phyloP scores from a whole-genome alignment of 768 basidiomycete genomes.

The Serendipita sp. region DNA sequence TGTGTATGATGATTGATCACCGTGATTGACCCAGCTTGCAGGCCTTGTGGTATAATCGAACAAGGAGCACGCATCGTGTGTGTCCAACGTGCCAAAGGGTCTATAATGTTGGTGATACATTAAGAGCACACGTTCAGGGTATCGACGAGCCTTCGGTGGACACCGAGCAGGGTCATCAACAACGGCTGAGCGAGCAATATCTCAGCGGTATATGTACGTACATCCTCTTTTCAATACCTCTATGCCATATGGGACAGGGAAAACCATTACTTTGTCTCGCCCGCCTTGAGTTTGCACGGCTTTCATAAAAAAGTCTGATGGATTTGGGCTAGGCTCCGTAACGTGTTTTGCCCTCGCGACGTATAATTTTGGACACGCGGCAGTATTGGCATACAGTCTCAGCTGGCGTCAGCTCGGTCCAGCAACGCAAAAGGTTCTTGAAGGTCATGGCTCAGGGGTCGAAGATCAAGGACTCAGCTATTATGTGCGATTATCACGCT shows the following conservation, averaged over 20 bases:
- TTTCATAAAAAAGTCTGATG: no score
- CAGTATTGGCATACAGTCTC: background rate
- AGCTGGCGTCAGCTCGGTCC: background rate
- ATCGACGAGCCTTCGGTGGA: conserved; percentile 16
- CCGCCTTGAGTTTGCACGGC: no score
- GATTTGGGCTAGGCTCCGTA: background rate
- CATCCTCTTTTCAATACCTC: background rate
- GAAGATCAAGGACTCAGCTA: background rate
- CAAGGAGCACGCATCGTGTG: conserved; percentile 47
- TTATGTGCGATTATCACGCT: background rate
- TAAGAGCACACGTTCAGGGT: conserved; percentile 27
- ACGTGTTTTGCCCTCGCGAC: background rate
- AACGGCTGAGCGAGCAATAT: conserved; percentile 42
- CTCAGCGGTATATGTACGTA: conserved; percentile 64
- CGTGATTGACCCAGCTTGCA: conserved; percentile 16
- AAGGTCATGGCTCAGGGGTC: background rate
- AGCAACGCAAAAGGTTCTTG: background rate
- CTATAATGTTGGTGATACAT: conserved; percentile 50
- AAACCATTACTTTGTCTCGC: no score
- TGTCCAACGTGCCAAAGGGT: conserved; percentile 66
- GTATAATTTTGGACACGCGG: background rate
- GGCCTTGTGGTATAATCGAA: conserved; percentile 81
- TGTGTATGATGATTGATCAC: no score
- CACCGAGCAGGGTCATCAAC: conserved; percentile 20
- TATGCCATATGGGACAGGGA: background rate